A percentile compares a stretch with the other conserved stretches of the same genome.
phyloP scores from a whole-genome alignment of 495 filamentous ascomycete species.

The Oidiodendron maius region DNA sequence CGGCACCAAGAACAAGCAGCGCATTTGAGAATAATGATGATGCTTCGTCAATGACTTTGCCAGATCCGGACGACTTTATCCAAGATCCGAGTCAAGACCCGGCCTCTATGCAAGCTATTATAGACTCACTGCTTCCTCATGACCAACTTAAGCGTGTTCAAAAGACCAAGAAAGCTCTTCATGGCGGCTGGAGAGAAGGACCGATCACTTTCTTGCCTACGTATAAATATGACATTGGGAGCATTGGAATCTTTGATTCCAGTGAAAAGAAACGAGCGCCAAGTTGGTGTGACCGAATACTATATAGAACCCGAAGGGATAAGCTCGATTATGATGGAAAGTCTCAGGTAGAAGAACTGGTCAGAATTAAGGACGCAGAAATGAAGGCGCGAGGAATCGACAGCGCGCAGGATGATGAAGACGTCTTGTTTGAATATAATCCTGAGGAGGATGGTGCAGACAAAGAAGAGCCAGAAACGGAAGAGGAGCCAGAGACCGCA shows the following conservation, averaged over 20 bases:
- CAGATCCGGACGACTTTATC: slow-evolving; percentile 49
- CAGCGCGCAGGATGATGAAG: slow-evolving; percentile 69
- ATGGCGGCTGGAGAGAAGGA: slow-evolving; percentile 90
- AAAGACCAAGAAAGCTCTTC: slow-evolving; percentile 66
- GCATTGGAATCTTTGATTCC: slow-evolving; percentile 84
- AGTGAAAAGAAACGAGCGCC: slow-evolving; percentile 89
- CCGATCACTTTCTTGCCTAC: slow-evolving; percentile 84
- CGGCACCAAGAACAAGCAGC: slow-evolving; percentile 9
- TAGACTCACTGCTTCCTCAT: slow-evolving; percentile 80
- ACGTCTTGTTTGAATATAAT: slow-evolving; percentile 85
- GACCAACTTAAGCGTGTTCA: slow-evolving; percentile 81
- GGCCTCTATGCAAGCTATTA: slow-evolving; percentile 68
- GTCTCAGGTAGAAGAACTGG: slow-evolving; percentile 55
- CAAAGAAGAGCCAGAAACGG: slow-evolving; percentile 5
- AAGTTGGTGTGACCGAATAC: slow-evolving; percentile 97
- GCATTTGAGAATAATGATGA: slow-evolving; percentile 15
- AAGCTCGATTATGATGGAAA: slow-evolving; percentile 64
- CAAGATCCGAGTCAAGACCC: slow-evolving; percentile 46
- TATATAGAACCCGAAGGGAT: slow-evolving; percentile 73
- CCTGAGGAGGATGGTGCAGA: slow-evolving; percentile 63
- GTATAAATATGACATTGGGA: slow-evolving; percentile 96
- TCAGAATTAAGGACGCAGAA: slow-evolving; percentile 70
- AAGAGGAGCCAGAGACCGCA: slow-evolving; percentile 8
- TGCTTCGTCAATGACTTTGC: slow-evolving; percentile 27
- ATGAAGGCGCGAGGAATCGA: slow-evolving; percentile 78